Evolutionary conservation across 805 yeast species (phyloP).

Genomic region (Cephaloascus albidus): DNA sequence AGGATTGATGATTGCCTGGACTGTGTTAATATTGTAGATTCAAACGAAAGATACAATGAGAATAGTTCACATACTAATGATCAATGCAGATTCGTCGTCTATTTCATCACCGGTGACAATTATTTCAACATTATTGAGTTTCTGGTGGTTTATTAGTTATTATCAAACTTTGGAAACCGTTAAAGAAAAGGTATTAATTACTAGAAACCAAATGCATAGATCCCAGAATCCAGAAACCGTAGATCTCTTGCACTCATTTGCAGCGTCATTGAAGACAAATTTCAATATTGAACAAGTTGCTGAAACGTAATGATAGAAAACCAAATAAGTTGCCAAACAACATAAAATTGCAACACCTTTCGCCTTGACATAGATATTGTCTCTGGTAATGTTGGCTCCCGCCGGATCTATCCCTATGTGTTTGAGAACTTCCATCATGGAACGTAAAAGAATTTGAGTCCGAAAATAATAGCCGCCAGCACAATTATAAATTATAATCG

Average conservation of each 20-base stretch:
- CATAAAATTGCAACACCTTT: constrained; percentile 11
- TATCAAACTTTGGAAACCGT: too few species aligned
- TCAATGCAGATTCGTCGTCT: constrained; percentile 22
- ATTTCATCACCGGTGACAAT: constrained; percentile 32
- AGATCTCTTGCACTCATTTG: constrained; percentile 9
- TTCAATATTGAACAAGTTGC: constrained; percentile 5
- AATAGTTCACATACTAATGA: constrained; percentile 17
- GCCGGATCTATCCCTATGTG: constrained; percentile 21
- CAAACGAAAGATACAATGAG: too few species aligned
- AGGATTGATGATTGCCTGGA: constrained; percentile 53
- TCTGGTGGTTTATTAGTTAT: too few species aligned
- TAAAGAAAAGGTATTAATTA: constrained; percentile 7
- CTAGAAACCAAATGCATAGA: constrained; percentile 17
- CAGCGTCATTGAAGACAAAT: constrained; percentile 12
- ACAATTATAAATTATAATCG: too few species aligned
- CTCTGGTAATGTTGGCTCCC: constrained; percentile 6
- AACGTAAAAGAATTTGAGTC: too few species aligned
- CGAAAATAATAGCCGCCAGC: too few species aligned
- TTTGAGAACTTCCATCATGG: constrained; percentile 16
- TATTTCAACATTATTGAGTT: constrained; percentile 25
- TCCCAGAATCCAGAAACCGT: constrained; percentile 18
- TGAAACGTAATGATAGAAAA: constrained; percentile 13
- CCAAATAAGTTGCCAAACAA: constrained; percentile 8
- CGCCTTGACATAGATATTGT: constrained; percentile 2
- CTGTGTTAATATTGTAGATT: too few species aligned